Percentiles rank a stretch among this genome's conserved stretches.
These are phyloP conservation scores for Plasmodium falciparum DNA, from an alignment of 169 alveolate genomes.

Conservation along the genomic window DNA sequence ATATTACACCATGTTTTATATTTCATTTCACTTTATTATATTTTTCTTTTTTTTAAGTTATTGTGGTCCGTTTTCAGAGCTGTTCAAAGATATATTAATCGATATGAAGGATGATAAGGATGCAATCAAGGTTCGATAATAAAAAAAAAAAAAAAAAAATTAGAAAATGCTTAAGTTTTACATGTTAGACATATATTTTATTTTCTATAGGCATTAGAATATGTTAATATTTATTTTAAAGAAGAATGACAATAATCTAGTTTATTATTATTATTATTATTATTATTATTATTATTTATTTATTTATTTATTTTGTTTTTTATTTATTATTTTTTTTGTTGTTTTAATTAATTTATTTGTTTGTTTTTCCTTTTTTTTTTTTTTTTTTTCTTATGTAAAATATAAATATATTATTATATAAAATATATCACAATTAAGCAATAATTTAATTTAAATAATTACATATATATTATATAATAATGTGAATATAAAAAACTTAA, in stretches of 20 bases:
- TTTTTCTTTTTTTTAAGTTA: constrained; percentile 16
- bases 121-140: constrained; percentile 21
- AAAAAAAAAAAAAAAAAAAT: neutral
- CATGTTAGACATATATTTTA: constrained; percentile 4
- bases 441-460: too few species aligned
- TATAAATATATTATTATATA: too few species aligned
- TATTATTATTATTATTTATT: neutral
- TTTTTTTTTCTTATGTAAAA: too few species aligned
- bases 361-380: too few species aligned
- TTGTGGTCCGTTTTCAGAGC: constrained; percentile 59
- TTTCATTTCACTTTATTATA: too few species aligned
- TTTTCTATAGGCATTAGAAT: constrained; percentile 63
- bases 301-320: neutral
- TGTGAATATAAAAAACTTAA: too few species aligned
- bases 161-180: neutral
- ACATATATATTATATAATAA: too few species aligned
- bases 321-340: too few species aligned
- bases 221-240: constrained; percentile 38
- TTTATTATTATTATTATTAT: neutral
- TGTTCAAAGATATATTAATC: constrained; percentile 39
- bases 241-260: constrained; percentile 1
- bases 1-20: too few species aligned
- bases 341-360: too few species aligned
- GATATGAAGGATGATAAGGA: constrained; percentile 51
- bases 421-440: too few species aligned